These are phyloP conservation scores for Hymenoscyphus albidus DNA, from an alignment of 2,329 filamentous ascomycete species.

Conservation along the genomic window DNA sequence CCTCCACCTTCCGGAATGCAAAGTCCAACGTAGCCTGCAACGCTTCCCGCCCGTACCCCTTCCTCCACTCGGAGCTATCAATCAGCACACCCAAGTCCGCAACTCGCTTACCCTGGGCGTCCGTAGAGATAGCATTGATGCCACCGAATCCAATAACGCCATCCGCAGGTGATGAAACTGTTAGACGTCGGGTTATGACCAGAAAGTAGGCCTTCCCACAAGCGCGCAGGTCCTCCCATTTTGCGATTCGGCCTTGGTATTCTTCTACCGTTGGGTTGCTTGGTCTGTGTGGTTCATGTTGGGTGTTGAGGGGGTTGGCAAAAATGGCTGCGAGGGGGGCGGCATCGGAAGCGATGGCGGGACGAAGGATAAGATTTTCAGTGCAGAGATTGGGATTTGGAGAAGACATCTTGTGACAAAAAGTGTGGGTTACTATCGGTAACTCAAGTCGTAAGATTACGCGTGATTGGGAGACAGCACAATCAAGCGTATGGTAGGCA, in stretches of 20 bases:
- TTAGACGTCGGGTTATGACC: slow-evolving; percentile 10
- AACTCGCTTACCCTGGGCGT: slow-evolving; percentile 9
- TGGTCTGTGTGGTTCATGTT: slow-evolving; percentile 7
- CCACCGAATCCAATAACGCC: slow-evolving; percentile 10
- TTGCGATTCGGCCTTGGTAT: slow-evolving; percentile 10
- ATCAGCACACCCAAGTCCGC: slow-evolving; percentile 10
- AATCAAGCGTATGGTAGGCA: slow-evolving; percentile 6
- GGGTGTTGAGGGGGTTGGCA: slow-evolving; percentile 9
- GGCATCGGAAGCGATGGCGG: slow-evolving; percentile 8
- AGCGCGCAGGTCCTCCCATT: slow-evolving; percentile 10
- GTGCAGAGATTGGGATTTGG: slow-evolving; percentile 10
- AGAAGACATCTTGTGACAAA: slow-evolving; percentile 11
- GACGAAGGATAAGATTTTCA: slow-evolving; percentile 12
- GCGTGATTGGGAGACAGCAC: slow-evolving; percentile 3
- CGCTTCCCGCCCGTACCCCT: slow-evolving; percentile 12
- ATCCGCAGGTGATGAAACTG: slow-evolving; percentile 5
- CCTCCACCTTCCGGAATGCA: slow-evolving; percentile 7
- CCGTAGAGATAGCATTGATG: slow-evolving; percentile 10
- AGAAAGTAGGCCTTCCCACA: slow-evolving; percentile 9
- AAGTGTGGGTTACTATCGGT: slow-evolving; percentile 10
- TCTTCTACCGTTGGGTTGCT: slow-evolving; percentile 11
- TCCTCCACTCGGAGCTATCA: slow-evolving; percentile 11
- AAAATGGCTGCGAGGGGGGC: slow-evolving; percentile 9
- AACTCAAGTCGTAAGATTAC: slow-evolving; percentile 1
- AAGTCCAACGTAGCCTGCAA: slow-evolving; percentile 12